Percentiles rank a stretch among this genome's conserved stretches.
Conservation (phyloP, 148 eudicot species). For the Rhododendron ovatum region DNA sequence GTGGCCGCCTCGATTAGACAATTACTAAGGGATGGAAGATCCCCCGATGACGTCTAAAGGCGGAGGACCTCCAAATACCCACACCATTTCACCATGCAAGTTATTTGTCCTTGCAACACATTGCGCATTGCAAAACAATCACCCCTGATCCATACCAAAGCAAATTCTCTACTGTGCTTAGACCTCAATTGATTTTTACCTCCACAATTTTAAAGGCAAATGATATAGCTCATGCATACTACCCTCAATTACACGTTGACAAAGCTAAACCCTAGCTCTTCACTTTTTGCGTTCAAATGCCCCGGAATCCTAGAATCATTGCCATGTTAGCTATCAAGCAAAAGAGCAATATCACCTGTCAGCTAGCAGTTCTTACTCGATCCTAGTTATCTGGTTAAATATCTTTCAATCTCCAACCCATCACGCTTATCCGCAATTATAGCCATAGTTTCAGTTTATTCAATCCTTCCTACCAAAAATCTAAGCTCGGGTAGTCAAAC, state of each 20-base stretch:
- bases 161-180: neutral
- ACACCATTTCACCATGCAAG: neutral
- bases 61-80: too few species aligned
- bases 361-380: neutral
- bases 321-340: neutral
- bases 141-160: neutral
- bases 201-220: neutral
- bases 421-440: neutral
- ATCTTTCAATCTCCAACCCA: neutral
- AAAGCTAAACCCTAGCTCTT: neutral
- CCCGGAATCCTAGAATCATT: neutral
- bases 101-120: neutral
- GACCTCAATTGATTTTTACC: neutral
- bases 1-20: too few species aligned
- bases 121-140: neutral
- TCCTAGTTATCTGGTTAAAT: neutral
- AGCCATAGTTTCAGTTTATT: neutral
- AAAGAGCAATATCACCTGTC: neutral
- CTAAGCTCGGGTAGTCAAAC: neutral
- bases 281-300: neutral
- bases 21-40: too few species aligned
- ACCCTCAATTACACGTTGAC: neutral
- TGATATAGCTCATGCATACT: neutral
- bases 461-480: neutral
- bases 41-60: too few species aligned